A percentile compares a stretch with the other conserved stretches of the same genome.
Conservation (phyloP, 805 yeast species). For the Kazachstania kunashirensis region DNA sequence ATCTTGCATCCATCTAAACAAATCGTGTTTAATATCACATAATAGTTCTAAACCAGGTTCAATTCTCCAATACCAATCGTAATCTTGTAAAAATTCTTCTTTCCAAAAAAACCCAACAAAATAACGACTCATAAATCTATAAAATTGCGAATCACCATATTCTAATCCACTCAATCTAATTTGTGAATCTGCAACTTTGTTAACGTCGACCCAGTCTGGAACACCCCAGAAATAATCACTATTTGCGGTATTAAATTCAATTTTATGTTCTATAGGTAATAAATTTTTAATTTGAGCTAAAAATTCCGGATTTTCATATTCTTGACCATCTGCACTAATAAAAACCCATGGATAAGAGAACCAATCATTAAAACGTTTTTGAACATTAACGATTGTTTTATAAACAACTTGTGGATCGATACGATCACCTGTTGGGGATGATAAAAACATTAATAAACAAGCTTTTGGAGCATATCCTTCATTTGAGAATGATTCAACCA, state of each 20-base stretch:
- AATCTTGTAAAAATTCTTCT: slow-evolving; percentile 50
- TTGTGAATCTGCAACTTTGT: slow-evolving; percentile 52
- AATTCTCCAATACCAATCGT: slow-evolving; percentile 82
- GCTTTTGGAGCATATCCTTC: slow-evolving; percentile 21
- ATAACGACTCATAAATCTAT: slow-evolving; percentile 78
- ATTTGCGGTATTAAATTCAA: slow-evolving; percentile 1
- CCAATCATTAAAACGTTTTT: slow-evolving; percentile 66
- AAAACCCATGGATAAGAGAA: slow-evolving; percentile 89
- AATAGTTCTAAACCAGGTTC: slow-evolving; percentile 68
- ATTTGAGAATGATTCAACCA: slow-evolving; percentile 5
- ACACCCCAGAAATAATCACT: slow-evolving; percentile 45
- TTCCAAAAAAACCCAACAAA: slow-evolving; percentile 71
- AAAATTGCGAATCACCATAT: slow-evolving; percentile 63
- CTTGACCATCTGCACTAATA: slow-evolving; percentile 54
- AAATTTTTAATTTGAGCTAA: slow-evolving; percentile 35
- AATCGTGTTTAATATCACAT: slow-evolving; percentile 68
- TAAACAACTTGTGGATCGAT: slow-evolving; percentile 46
- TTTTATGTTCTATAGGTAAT: slow-evolving; percentile 32
- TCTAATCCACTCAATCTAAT: slow-evolving; percentile 48
- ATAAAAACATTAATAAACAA: slow-evolving; percentile 36
- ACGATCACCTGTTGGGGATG: slow-evolving; percentile 41
- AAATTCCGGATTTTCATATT: slow-evolving; percentile 57
- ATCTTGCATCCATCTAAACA: slow-evolving; percentile 67
- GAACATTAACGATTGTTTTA: slow-evolving; percentile 56
- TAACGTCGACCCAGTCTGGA: slow-evolving; percentile 68